phyloP scores from a whole-genome alignment of 208 protist species.

The Wallacemonas sp. region DNA sequence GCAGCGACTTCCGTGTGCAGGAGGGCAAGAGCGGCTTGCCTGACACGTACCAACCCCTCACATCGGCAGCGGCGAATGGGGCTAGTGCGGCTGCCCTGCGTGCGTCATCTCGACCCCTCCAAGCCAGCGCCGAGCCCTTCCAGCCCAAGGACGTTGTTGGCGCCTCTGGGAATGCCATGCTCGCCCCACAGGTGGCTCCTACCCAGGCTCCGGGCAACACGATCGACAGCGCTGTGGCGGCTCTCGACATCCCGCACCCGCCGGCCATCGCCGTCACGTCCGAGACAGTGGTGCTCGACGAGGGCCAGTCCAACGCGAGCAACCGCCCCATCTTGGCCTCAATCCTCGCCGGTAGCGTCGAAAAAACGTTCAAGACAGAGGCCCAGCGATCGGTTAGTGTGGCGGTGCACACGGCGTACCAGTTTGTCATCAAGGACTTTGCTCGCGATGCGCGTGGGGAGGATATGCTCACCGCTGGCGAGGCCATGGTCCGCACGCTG shows the following conservation, averaged over 20 bases:
- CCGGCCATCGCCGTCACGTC: slow-evolving; percentile 53
- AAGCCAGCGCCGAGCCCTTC: slow-evolving; percentile 87
- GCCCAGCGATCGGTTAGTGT: slow-evolving; percentile 94
- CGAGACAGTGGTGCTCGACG: slow-evolving; percentile 47
- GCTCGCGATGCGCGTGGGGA: slow-evolving; percentile 88
- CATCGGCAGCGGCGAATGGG: background rate
- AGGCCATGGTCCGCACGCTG: slow-evolving; percentile 82
- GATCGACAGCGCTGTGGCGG: slow-evolving; percentile 24
- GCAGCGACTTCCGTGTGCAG: slow-evolving; percentile 74
- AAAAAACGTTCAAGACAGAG: slow-evolving; percentile 84
- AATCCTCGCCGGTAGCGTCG: slow-evolving; percentile 85
- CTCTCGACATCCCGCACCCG: slow-evolving; percentile 31
- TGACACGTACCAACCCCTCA: slow-evolving; percentile 15
- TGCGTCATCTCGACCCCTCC: slow-evolving; percentile 46
- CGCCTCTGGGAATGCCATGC: slow-evolving; percentile 4
- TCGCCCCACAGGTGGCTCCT: background rate
- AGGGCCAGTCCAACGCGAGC: slow-evolving; percentile 26
- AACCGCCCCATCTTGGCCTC: slow-evolving; percentile 47
- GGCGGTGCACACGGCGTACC: slow-evolving; percentile 86
- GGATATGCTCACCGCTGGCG: slow-evolving; percentile 55
- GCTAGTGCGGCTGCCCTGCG: slow-evolving; percentile 16
- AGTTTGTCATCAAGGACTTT: slow-evolving; percentile 97
- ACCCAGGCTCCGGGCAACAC: background rate
- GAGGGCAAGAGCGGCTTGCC: slow-evolving; percentile 17
- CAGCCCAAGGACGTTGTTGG: slow-evolving; percentile 65